These are phyloP conservation scores for Calonectria honghensis DNA, from an alignment of 2,329 filamentous ascomycete species.

Conservation along the genomic window DNA sequence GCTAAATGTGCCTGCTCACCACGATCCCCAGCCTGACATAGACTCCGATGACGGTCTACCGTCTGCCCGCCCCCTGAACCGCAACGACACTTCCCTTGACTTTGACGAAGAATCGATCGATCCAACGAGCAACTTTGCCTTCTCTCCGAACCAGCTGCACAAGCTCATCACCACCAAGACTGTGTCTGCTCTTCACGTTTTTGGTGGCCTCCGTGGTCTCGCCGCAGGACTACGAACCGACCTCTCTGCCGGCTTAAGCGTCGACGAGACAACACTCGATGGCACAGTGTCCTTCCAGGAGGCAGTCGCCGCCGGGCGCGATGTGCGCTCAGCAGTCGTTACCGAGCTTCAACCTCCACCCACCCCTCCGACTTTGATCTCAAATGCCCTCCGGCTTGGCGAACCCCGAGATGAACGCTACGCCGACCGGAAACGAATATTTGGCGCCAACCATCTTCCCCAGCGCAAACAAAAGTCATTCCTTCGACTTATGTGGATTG, in stretches of 20 bases:
- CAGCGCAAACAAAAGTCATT: constrained; percentile 82
- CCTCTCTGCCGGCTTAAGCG: constrained; percentile 66
- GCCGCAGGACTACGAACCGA: constrained; percentile 71
- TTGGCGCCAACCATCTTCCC: constrained; percentile 74
- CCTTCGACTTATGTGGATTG: constrained; percentile 81
- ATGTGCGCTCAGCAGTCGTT: constrained; percentile 55
- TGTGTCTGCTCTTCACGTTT: constrained; percentile 67
- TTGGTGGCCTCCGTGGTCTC: constrained; percentile 73
- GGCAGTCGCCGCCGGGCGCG: constrained; percentile 63
- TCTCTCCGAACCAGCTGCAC: constrained; percentile 71
- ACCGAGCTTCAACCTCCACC: constrained; percentile 46
- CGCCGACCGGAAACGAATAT: constrained; percentile 81
- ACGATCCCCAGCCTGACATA: constrained; percentile 35
- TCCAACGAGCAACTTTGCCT: constrained; percentile 70
- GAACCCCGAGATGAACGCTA: constrained; percentile 55
- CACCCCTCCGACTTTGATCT: constrained; percentile 45
- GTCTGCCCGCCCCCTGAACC: constrained; percentile 31
- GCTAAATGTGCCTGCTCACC: constrained; percentile 38
- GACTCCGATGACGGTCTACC: constrained; percentile 33
- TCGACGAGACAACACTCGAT: constrained; percentile 69
- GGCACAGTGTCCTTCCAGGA: constrained; percentile 69
- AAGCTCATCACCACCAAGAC: constrained; percentile 72
- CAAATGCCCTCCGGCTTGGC: constrained; percentile 56
- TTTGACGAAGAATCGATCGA: constrained; percentile 48
- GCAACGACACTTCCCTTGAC: constrained; percentile 32